Percentiles rank a stretch among this genome's conserved stretches.
Evolutionary conservation across 1,284 basidiomycete species (phyloP).

Genomic region (Cutaneotrichosporon curvatum): DNA sequence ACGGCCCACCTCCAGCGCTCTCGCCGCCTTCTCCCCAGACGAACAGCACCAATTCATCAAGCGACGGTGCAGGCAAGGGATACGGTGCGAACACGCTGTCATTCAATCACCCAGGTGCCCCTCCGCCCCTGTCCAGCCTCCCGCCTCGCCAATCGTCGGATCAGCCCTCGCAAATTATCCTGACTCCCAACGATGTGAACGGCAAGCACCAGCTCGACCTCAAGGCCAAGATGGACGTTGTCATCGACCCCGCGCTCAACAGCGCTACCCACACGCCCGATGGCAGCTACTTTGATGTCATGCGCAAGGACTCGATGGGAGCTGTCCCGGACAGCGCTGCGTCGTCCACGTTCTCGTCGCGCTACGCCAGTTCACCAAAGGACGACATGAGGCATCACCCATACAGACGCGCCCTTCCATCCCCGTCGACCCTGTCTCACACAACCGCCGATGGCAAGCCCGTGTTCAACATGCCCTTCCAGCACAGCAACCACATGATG

Average conservation of each 20-base stretch:
- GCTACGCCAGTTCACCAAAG: slow-evolving; percentile 22
- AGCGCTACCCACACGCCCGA: slow-evolving; percentile 5
- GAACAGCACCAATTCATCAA: not conserved
- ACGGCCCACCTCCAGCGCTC: slow-evolving; percentile 26
- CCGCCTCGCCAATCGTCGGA: slow-evolving; percentile 30
- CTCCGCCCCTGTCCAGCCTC: slow-evolving; percentile 30
- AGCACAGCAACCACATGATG: not conserved
- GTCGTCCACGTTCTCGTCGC: slow-evolving; percentile 27
- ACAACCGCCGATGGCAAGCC: slow-evolving; percentile 23
- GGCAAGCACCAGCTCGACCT: slow-evolving; percentile 13
- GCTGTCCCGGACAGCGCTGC: slow-evolving; percentile 16
- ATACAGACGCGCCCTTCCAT: slow-evolving; percentile 26
- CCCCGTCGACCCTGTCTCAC: slow-evolving; percentile 13
- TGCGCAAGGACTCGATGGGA: slow-evolving; percentile 10
- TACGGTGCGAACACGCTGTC: slow-evolving; percentile 16
- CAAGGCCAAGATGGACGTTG: slow-evolving; percentile 6
- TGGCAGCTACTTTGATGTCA: slow-evolving; percentile 16
- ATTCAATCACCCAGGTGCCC: slow-evolving; percentile 30
- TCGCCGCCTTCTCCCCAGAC: slow-evolving; percentile 20
- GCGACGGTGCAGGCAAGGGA: not conserved
- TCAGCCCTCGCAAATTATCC: slow-evolving; percentile 31
- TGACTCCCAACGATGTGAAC: slow-evolving; percentile 35
- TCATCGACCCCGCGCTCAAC: slow-evolving; percentile 19
- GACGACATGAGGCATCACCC: slow-evolving; percentile 25
- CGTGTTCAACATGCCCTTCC: slow-evolving; percentile 33